phyloP scores from a whole-genome alignment of 1,284 basidiomycete genomes.

The Papiliotrema nemorosa region DNA sequence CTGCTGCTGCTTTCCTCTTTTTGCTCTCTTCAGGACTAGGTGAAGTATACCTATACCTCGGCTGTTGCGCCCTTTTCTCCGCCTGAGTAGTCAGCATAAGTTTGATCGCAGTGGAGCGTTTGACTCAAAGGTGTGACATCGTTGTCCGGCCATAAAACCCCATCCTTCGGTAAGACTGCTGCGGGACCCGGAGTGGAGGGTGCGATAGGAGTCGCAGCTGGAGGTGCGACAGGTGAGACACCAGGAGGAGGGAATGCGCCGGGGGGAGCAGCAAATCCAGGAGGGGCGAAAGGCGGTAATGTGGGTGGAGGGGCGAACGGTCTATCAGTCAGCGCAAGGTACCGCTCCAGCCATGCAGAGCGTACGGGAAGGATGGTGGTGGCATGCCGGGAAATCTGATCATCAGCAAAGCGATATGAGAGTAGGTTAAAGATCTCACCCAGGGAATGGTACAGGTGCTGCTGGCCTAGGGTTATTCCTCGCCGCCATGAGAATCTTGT shows the following conservation, averaged over 20 bases:
- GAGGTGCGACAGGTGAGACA: constrained; percentile 25
- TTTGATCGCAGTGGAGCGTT: no score
- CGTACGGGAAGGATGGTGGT: constrained; percentile 32
- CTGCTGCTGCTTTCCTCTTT: constrained; percentile 13
- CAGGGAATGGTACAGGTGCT: constrained; percentile 60
- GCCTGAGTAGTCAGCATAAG: constrained; percentile 23
- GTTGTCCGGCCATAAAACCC: constrained; percentile 49
- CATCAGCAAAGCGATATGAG: no score
- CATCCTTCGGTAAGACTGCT: constrained; percentile 38
- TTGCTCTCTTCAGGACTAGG: constrained; percentile 28
- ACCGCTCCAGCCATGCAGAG: constrained; percentile 8
- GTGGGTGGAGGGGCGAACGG: constrained; percentile 1
- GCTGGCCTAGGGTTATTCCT: constrained; percentile 29
- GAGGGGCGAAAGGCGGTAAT: constrained; percentile 31
- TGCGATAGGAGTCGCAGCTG: constrained; percentile 16
- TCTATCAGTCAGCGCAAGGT: constrained; percentile 24
- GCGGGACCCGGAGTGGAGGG: constrained; percentile 1
- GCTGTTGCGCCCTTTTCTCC: constrained; percentile 70
- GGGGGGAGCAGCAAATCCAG: constrained; percentile 18
- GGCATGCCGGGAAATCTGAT: constrained; percentile 19
- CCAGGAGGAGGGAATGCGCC: constrained; percentile 6
- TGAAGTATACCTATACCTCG: constrained; percentile 64
- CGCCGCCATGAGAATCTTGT: constrained; percentile 86
- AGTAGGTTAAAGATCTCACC: no score
- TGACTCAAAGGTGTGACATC: constrained; percentile 41